These are phyloP conservation scores for Lagenaria siceraria DNA, from an alignment of 306 rosid genomes.

Conservation along the genomic window DNA sequence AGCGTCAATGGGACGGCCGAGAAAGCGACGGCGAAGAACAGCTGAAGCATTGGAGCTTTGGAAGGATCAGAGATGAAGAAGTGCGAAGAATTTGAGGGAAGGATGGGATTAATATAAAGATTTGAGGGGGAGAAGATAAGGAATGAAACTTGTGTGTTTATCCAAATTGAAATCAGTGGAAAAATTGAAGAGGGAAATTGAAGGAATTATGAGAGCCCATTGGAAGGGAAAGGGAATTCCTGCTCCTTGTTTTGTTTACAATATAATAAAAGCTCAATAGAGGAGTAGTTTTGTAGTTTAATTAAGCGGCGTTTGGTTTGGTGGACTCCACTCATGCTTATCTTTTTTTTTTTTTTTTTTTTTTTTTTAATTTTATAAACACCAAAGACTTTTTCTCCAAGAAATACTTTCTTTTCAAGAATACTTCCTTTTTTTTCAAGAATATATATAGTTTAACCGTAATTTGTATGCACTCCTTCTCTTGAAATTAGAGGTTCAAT, in stretches of 20 bases:
- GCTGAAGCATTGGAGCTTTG: slow-evolving; percentile 43
- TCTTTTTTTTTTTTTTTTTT: no score
- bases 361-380: no score
- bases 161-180: neutral
- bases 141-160: neutral
- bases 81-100: neutral
- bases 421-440: no score
- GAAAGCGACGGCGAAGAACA: slow-evolving; percentile 76
- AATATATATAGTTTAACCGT: no score
- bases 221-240: neutral
- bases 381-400: no score
- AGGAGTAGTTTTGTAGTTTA: neutral
- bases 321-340: no score
- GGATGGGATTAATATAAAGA: neutral
- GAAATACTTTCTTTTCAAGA: no score
- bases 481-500: no score
- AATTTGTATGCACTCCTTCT: no score
- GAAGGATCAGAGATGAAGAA: neutral
- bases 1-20: slow-evolving; percentile 79
- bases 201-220: neutral
- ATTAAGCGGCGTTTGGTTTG: neutral
- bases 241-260: neutral
- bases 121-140: neutral
- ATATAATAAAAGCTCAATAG: neutral
- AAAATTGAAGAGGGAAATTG: neutral